Conservation (phyloP, 2,329 filamentous ascomycete genomes). For the Neurospora crassa region DNA sequence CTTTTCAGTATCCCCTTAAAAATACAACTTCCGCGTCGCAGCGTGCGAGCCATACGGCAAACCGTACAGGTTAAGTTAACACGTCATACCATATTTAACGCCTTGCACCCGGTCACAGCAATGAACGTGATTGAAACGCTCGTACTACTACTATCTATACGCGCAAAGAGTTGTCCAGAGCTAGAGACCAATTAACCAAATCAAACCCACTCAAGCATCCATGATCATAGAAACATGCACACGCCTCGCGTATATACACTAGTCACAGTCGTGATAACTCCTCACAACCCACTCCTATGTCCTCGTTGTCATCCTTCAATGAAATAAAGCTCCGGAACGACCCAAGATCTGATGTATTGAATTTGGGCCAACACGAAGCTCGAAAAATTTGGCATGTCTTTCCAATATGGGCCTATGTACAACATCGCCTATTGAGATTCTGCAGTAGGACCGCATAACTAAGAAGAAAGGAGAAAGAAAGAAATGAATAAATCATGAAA, state of each 20-base stretch:
- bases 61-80: neutral
- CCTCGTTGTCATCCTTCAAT: constrained; percentile 34
- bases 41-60: neutral
- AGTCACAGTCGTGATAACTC: constrained; percentile 80
- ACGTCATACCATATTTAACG: neutral
- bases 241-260: constrained; percentile 68
- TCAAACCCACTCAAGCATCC: neutral
- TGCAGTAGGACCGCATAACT: too few relatives aligned
- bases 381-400: neutral
- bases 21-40: too few relatives aligned
- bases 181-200: neutral
- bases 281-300: constrained; percentile 93
- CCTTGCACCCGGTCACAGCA: neutral
- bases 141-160: neutral
- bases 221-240: too few relatives aligned
- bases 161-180: neutral
- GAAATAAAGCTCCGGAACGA: constrained; percentile 75
- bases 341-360: neutral
- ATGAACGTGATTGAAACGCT: neutral
- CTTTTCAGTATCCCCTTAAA: neutral
- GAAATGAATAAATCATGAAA: too few relatives aligned
- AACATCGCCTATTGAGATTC: too few relatives aligned
- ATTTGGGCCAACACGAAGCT: too few relatives aligned
- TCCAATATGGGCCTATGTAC: neutral
- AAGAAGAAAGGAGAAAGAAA: neutral